Base-by-base conservation (phyloP, 2,329 filamentous ascomycete species). In the Cercospora sp. region DNA sequence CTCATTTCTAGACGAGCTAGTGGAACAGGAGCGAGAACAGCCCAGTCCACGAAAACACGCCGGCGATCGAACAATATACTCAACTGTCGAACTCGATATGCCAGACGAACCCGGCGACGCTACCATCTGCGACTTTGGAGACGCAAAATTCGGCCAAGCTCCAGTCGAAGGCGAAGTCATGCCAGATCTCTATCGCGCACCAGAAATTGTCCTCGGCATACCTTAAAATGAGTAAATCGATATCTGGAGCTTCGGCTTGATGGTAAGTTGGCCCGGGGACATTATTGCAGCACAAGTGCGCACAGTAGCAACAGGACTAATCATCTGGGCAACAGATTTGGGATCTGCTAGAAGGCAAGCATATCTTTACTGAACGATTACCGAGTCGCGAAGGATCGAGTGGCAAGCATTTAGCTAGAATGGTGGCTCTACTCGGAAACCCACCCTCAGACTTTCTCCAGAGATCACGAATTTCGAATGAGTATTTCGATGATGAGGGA, bases 191-290 rank as follows among this genome's bases (percentile, higher is more conserved):
- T 71, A 77, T n/a, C 71, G 76, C 20, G 74, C 76, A 18, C 76
- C 76, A 9, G 75, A 78, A 64, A 70, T 78, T 4, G 65, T 75
- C 1, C 60, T 77, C 2, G 68, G 70, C 12, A 72, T 72, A 18
- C 72, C 72, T 1, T 78, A 75, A 75, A 69, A 10, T 65, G 61
- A n/a, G 63, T 64, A 23, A 20, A 71, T 75, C 9, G 76, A 78
- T 48, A 71, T 77, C 3, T 78, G 76, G 75, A 76, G 73, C 61
- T 64, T 74, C 10, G 72, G 69, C 3, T 70, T 71, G 61, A 53
- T 73, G 13, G 68, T 69, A 63, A 59, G 65, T 28, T 3, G n/a
- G 51, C 13, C 8, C 4, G 7, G 23, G 60, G 12, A 12, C 13
- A 23, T 26, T 51, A 48, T 18, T 51, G 60, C 40, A 45, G 1